These are phyloP conservation scores for Salix koriyanagi DNA, from an alignment of 345 rosid species.

Conservation along the genomic window DNA sequence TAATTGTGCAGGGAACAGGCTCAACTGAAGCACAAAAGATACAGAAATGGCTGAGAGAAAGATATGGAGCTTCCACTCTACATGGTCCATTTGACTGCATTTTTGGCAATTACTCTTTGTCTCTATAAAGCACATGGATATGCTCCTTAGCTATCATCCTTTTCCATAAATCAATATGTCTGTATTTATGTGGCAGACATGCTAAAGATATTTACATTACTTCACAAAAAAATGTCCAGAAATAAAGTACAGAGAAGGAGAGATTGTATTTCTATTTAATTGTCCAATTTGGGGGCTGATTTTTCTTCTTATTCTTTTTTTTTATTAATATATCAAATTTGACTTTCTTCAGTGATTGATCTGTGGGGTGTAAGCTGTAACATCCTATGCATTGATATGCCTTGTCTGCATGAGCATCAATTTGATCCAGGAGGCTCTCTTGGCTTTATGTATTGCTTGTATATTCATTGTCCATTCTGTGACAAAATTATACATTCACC, in stretches of 20 bases:
- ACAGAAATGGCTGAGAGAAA: conserved; percentile 33
- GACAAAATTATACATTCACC: background rate
- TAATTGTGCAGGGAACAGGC: conserved; percentile 40
- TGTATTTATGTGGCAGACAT: conserved; percentile 14
- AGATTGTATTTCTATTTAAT: conserved; percentile 7
- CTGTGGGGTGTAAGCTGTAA: conserved; percentile 4
- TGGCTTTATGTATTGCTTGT: conserved; percentile 12
- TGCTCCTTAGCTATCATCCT: conserved; percentile 25
- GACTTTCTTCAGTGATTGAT: background rate
- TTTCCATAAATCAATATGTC: conserved; percentile 23
- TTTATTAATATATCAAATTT: background rate
- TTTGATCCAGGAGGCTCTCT: conserved; percentile 11
- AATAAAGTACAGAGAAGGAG: conserved; percentile 8
- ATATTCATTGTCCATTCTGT: background rate
- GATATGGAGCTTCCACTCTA: conserved; percentile 37
- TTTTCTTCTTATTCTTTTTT: background rate
- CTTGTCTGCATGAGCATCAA: conserved; percentile 15
- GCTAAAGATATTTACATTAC: conserved; percentile 15
- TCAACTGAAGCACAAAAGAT: conserved; percentile 32
- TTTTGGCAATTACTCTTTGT: conserved; percentile 27
- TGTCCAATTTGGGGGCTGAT: conserved; percentile 10
- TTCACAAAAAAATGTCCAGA: conserved; percentile 14
- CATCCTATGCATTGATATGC: conserved; percentile 15
- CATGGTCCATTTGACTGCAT: conserved; percentile 50
- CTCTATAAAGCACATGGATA: conserved; percentile 26